These are phyloP conservation scores for Hygrophoropsis aurantiaca DNA, from an alignment of 768 basidiomycete species.

Conservation along the genomic window DNA sequence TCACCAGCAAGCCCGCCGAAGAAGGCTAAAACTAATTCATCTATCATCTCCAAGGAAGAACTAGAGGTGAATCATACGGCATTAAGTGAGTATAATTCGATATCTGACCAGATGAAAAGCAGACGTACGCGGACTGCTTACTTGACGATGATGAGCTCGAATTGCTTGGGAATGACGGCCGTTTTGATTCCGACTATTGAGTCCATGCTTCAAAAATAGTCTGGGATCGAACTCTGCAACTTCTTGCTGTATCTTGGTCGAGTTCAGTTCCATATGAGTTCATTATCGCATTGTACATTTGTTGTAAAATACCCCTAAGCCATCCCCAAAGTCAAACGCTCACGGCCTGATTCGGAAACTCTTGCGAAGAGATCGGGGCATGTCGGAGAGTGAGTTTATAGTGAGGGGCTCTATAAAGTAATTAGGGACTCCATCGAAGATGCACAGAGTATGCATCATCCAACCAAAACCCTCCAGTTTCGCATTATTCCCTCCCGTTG, in stretches of 20 bases:
- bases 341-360: not conserved
- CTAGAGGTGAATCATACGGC: slow-evolving; percentile 20
- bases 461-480: too few relatives aligned
- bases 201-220: slow-evolving; percentile 5
- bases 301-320: too few relatives aligned
- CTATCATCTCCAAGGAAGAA: slow-evolving; percentile 5
- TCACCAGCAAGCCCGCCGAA: not conserved
- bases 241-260: too few relatives aligned
- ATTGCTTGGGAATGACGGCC: slow-evolving; percentile 25
- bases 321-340: not conserved
- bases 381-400: too few relatives aligned
- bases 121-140: slow-evolving; percentile 37
- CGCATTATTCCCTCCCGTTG: too few relatives aligned
- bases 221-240: too few relatives aligned
- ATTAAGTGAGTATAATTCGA: not conserved
- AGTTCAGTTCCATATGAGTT: too few relatives aligned
- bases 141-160: slow-evolving; percentile 35
- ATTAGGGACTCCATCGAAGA: too few relatives aligned
- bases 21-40: not conserved
- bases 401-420: too few relatives aligned
- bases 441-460: too few relatives aligned
- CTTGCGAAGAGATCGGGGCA: too few relatives aligned
- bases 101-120: slow-evolving; percentile 17
- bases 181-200: slow-evolving; percentile 29
- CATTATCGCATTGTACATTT: too few relatives aligned